Percentiles rank a stretch among this genome's conserved stretches.
phyloP scores from a whole-genome alignment of 768 basidiomycete species.

The Phallus indusiatus region DNA sequence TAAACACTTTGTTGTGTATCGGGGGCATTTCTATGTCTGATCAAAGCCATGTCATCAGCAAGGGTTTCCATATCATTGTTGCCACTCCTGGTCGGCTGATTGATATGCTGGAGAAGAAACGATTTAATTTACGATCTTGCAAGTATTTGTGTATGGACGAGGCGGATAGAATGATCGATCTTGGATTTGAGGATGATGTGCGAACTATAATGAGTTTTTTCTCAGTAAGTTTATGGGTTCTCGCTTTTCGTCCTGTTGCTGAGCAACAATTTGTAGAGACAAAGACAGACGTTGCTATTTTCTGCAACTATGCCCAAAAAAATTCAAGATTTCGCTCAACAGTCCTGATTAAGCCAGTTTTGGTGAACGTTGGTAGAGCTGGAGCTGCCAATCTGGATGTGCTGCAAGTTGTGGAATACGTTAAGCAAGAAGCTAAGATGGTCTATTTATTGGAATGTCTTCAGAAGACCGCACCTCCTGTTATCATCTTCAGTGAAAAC shows the following conservation, averaged over 20 bases:
- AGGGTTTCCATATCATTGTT: conserved; percentile 91
- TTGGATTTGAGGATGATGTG: conserved; percentile 98
- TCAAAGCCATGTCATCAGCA: conserved; percentile 84
- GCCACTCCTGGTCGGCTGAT: conserved; percentile 96
- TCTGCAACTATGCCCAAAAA: conserved; percentile 99
- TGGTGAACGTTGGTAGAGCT: conserved; percentile 96
- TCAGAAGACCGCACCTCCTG: conserved; percentile 96
- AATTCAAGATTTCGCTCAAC: conserved; percentile 97
- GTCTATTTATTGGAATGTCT: conserved; percentile 95
- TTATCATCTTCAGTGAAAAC: conserved; percentile 96
- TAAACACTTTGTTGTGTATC: conserved; percentile 88
- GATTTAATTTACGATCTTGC: conserved; percentile 88
- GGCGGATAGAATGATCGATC: conserved; percentile 97
- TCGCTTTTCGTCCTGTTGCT: background rate
- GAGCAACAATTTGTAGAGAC: conserved; percentile 46
- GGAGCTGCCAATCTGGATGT: conserved; percentile 97
- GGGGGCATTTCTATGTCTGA: conserved; percentile 98
- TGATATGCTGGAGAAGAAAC: conserved; percentile 95
- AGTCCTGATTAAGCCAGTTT: conserved; percentile 91
- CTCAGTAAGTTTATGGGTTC: conserved; percentile 45
- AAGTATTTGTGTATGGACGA: conserved; percentile 98
- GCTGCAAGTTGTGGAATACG: conserved; percentile 93
- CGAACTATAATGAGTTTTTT: conserved; percentile 99
- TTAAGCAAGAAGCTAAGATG: conserved; percentile 99
- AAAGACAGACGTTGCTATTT: conserved; percentile 94